Evolutionary conservation across 768 basidiomycete species (phyloP).

Genomic region (Boletus rubescentipes): DNA sequence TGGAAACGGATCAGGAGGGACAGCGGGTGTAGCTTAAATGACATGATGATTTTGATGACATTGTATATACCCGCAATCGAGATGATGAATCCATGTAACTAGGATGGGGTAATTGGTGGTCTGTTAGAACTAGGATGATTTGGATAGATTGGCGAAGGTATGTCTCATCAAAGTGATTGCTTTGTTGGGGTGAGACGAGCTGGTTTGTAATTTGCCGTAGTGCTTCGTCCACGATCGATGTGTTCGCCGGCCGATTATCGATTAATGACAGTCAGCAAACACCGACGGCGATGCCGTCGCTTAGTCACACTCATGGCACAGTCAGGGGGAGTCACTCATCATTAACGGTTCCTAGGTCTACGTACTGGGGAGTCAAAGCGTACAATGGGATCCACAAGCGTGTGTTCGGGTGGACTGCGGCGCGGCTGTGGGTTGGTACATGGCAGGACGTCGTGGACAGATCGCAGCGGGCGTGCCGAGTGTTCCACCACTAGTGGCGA

Average conservation of each 20-base stretch:
- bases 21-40: not conserved
- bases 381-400: no score
- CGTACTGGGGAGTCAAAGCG: no score
- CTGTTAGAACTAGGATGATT: not conserved
- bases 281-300: constrained; percentile 10
- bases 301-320: constrained; percentile 8
- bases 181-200: constrained; percentile 6
- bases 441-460: not conserved
- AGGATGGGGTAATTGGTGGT: not conserved
- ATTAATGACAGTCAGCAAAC: constrained; percentile 6
- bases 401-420: not conserved
- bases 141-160: not conserved
- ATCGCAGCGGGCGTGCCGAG: not conserved
- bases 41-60: not conserved
- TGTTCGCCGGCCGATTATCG: not conserved
- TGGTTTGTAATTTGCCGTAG: constrained; percentile 7
- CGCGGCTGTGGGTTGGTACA: not conserved
- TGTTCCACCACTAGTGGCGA: not conserved
- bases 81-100: not conserved
- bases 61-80: constrained; percentile 9
- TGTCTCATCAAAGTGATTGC: not conserved
- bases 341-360: no score
- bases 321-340: not conserved
- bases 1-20: constrained; percentile 16
- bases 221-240: not conserved